These are phyloP conservation scores for Austroboletus niveus DNA, from an alignment of 1,284 basidiomycete genomes.

Conservation along the genomic window DNA sequence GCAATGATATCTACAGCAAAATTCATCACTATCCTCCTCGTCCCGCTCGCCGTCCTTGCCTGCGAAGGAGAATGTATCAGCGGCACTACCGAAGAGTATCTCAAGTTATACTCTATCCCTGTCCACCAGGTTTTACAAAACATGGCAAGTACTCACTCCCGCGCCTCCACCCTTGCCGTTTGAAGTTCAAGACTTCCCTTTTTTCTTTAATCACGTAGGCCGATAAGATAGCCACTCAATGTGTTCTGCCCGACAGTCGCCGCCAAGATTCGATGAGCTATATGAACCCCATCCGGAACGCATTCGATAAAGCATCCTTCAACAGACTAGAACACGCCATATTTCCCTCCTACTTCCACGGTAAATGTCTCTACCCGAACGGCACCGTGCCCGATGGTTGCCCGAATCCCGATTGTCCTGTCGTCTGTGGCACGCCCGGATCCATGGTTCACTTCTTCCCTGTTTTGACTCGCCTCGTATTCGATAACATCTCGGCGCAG, in stretches of 20 bases:
- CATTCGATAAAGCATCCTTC: slow-evolving; percentile 47
- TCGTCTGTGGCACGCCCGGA: slow-evolving; percentile 77
- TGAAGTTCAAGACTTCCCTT: neutral
- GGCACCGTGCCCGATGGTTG: slow-evolving; percentile 64
- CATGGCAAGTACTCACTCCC: slow-evolving; percentile 17
- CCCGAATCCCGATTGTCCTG: slow-evolving; percentile 73
- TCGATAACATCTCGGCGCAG: slow-evolving; percentile 40
- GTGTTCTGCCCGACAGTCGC: slow-evolving; percentile 35
- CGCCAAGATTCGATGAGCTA: slow-evolving; percentile 34
- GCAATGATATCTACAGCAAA: slow-evolving; percentile 22
- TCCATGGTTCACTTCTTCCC: slow-evolving; percentile 68
- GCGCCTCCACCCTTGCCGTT: neutral
- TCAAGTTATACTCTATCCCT: slow-evolving; percentile 44
- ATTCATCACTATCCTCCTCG: slow-evolving; percentile 22
- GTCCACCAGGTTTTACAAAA: slow-evolving; percentile 16
- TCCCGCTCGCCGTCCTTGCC: slow-evolving; percentile 41
- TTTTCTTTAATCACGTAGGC: slow-evolving; percentile 30
- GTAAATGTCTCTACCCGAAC: slow-evolving; percentile 60
- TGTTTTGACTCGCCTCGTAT: slow-evolving; percentile 49
- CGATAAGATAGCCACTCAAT: slow-evolving; percentile 34
- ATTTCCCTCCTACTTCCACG: slow-evolving; percentile 69
- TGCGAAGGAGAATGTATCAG: slow-evolving; percentile 72
- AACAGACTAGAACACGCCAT: slow-evolving; percentile 47
- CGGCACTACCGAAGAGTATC: slow-evolving; percentile 53
- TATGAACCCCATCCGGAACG: slow-evolving; percentile 45